Base-by-base conservation (phyloP, 345 rosid species). In the Pistacia vera region DNA sequence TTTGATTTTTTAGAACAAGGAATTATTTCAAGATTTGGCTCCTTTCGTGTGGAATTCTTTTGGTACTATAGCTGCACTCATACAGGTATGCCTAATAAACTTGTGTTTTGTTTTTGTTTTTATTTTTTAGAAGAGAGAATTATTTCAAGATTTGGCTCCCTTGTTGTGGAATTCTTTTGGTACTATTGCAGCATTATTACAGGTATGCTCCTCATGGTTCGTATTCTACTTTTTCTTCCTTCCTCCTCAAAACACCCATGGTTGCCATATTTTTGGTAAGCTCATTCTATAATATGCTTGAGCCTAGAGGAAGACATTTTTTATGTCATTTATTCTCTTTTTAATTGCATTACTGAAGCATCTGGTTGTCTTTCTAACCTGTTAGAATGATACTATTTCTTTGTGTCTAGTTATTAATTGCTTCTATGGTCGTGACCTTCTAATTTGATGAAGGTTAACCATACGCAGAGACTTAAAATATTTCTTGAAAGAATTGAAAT, bases 101-200 rank as follows among this genome's bases (percentile, higher is more conserved):
- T 77, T 83, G 11, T 80, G 73, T 73, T 81, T 82, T 65, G 46
- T 72, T 75, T 73, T 69, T 86, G 72, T 76, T 81, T 75, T 61
- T 66, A 11, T 78, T 76, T 85, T 81, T 81, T 85, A 93, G 94
- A 95, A 88, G 88, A 89, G 96, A 85, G 99, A 95, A 77, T 77
- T 93, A 77, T 93, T 97, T 90, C 97, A 94, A 83, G 97, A 91
- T 90, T 83, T 97, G 91, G 99, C 97, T 68, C 98, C 97, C 74
- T 83, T 97, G 61, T 75, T 92, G 90, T 89, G 98, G 93, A 90
- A 90, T 83, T 90, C 97, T 66, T 88, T 86, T 83, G 95, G 95
- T 78, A 88, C 92, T 78, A 88, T 90, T 83, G 94, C 93, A 78
- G 94, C 93, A 71, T 84, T 90, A 20, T 82, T 92, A 82, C 93